These are phyloP conservation scores for Micractinium sp. DNA, from an alignment of 139 green algal species.

Conservation along the genomic window DNA sequence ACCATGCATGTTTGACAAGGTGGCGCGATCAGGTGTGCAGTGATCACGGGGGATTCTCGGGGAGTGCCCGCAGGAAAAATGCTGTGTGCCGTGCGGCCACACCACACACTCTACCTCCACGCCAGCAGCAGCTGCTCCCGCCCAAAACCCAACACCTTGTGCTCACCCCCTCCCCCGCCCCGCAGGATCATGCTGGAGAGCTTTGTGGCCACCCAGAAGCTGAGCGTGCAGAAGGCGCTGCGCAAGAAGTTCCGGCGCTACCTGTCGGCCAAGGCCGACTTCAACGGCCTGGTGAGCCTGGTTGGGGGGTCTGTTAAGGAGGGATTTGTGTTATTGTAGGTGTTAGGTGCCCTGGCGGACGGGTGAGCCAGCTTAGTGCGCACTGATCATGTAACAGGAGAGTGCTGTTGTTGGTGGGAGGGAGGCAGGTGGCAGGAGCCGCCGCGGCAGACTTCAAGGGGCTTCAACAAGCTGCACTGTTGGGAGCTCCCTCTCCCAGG, in stretches of 20 bases:
- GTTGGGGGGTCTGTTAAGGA: too few relatives aligned
- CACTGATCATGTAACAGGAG: too few relatives aligned
- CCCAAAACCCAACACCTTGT: background rate
- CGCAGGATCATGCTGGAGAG: conserved; percentile 91
- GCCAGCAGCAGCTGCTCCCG: background rate
- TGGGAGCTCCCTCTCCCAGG: too few relatives aligned
- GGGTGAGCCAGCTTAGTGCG: too few relatives aligned
- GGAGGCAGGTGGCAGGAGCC: too few relatives aligned
- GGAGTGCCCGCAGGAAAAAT: background rate
- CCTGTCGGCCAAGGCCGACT: conserved; percentile 89
- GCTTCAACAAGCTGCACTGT: too few relatives aligned
- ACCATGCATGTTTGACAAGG: too few relatives aligned
- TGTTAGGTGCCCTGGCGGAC: too few relatives aligned
- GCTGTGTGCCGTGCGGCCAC: background rate
- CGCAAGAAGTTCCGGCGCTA: conserved; percentile 76
- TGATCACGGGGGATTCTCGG: background rate
- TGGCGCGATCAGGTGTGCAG: background rate
- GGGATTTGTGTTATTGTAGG: too few relatives aligned
- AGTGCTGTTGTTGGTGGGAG: too few relatives aligned
- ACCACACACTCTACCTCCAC: too few relatives aligned
- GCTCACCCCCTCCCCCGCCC: background rate
- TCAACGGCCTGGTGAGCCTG: conserved; percentile 65
- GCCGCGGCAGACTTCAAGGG: too few relatives aligned
- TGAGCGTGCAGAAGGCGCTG: conserved; percentile 90
- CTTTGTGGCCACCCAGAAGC: conserved; percentile 98